Evolutionary conservation across 2,329 filamentous ascomycete species (phyloP).

Genomic region (Sclerotinia subarctica): DNA sequence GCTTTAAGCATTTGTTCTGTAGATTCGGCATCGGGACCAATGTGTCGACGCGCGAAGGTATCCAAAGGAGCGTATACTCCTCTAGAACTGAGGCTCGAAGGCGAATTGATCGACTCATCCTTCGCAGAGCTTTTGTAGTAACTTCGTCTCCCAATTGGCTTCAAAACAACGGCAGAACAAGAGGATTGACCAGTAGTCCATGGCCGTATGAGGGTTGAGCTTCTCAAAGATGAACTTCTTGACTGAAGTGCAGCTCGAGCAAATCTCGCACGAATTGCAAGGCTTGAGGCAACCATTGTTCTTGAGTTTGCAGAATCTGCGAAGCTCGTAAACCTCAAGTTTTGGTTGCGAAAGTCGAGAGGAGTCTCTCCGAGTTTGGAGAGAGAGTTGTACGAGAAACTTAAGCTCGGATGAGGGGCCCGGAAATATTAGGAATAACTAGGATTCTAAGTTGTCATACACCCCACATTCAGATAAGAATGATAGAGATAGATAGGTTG

Average conservation of each 20-base stretch:
- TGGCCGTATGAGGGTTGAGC: slow-evolving; percentile 28
- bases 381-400: slow-evolving; percentile 3
- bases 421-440: slow-evolving; percentile 25
- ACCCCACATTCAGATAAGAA: slow-evolving; percentile 13
- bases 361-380: not conserved
- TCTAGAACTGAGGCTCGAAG: slow-evolving; percentile 27
- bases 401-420: slow-evolving; percentile 27
- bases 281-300: slow-evolving; percentile 32
- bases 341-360: not conserved
- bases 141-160: slow-evolving; percentile 31
- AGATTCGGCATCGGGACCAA: slow-evolving; percentile 72
- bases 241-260: slow-evolving; percentile 27
- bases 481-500: not conserved
- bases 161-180: slow-evolving; percentile 18
- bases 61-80: slow-evolving; percentile 48
- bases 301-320: slow-evolving; percentile 11
- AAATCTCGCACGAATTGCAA: slow-evolving; percentile 31
- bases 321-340: slow-evolving; percentile 2
- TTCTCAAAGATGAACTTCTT: slow-evolving; percentile 23
- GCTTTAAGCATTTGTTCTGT: slow-evolving; percentile 75
- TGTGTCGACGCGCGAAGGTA: slow-evolving; percentile 75
- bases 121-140: slow-evolving; percentile 38
- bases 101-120: slow-evolving; percentile 32
- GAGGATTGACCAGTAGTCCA: slow-evolving; percentile 30
- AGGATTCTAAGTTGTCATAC: not conserved